Evolutionary conservation across 768 basidiomycete genomes (phyloP).

Genomic region (Boletus subparvulus): DNA sequence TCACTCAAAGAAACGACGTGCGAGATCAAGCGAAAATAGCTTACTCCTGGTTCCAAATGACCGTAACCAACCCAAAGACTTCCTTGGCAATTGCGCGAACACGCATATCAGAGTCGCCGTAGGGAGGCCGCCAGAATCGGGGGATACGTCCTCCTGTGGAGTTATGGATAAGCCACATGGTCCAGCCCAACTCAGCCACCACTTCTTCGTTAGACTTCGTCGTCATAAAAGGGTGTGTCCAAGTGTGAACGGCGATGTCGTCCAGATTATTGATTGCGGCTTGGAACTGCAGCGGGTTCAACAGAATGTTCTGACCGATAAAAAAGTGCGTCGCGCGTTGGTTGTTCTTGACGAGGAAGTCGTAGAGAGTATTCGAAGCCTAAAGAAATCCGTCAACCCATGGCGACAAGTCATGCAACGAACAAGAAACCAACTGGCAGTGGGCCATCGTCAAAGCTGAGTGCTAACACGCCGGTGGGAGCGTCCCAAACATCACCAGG

Average conservation of each 20-base stretch:
- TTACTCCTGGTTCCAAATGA: constrained; percentile 91
- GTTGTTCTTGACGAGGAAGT: constrained; percentile 66
- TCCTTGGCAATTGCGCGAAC: constrained; percentile 83
- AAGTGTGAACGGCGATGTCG: constrained; percentile 49
- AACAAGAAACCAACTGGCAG: constrained; percentile 37
- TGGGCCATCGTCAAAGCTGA: constrained; percentile 84
- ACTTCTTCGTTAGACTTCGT: constrained; percentile 66
- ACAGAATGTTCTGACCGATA: constrained; percentile 77
- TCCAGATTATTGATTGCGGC: constrained; percentile 44
- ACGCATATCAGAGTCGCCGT: constrained; percentile 80
- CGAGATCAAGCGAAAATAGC: constrained; percentile 15
- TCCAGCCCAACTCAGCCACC: constrained; percentile 76
- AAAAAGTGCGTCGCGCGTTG: constrained; percentile 83
- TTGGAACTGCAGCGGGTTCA: constrained; percentile 54
- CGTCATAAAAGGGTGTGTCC: constrained; percentile 81
- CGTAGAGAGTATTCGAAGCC: constrained; percentile 50
- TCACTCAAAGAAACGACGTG: neutral
- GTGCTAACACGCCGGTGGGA: constrained; percentile 62
- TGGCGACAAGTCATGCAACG: neutral
- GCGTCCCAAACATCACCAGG: constrained; percentile 73
- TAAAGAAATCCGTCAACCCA: constrained; percentile 19
- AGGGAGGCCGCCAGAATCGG: constrained; percentile 86
- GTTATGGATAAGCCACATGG: constrained; percentile 74
- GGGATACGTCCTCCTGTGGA: constrained; percentile 76
- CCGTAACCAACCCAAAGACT: constrained; percentile 81